Evolutionary conservation across 2,329 filamentous ascomycete genomes (phyloP).

Genomic region (Tolypocladium sp.): DNA sequence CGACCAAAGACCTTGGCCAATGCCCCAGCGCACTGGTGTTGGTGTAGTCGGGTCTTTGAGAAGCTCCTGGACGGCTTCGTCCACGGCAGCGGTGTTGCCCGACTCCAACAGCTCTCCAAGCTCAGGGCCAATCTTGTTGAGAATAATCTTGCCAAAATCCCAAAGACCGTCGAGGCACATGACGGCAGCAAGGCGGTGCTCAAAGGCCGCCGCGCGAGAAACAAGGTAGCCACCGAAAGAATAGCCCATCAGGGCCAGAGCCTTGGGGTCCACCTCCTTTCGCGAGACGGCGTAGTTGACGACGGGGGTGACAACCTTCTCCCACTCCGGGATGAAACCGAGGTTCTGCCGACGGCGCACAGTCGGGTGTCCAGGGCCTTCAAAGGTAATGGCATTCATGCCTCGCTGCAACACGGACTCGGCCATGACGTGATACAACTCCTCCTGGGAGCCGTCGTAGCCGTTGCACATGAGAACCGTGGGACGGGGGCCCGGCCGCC

Average conservation of each 20-base stretch:
- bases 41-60: neutral
- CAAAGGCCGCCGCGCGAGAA: constrained; percentile 31
- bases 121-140: constrained; percentile 4
- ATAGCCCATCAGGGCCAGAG: constrained; percentile 25
- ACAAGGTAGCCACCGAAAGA: constrained; percentile 31
- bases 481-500: constrained; percentile 14
- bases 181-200: constrained; percentile 29
- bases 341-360: constrained; percentile 28
- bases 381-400: constrained; percentile 32
- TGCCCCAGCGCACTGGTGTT: constrained; percentile 8
- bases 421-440: constrained; percentile 28
- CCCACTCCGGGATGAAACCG: constrained; percentile 34
- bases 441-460: constrained; percentile 34
- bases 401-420: constrained; percentile 26
- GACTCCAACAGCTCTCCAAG: constrained; percentile 5
- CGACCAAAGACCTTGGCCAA: constrained; percentile 14
- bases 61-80: constrained; percentile 5
- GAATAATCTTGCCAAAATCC: constrained; percentile 11
- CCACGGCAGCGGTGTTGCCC: constrained; percentile 8
- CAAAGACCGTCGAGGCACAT: constrained; percentile 28
- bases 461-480: constrained; percentile 32
- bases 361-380: constrained; percentile 33
- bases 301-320: constrained; percentile 28
- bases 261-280: constrained; percentile 17
- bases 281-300: constrained; percentile 24